Conservation (phyloP, 495 filamentous ascomycete genomes). For the Aspergillus homomorphus region DNA sequence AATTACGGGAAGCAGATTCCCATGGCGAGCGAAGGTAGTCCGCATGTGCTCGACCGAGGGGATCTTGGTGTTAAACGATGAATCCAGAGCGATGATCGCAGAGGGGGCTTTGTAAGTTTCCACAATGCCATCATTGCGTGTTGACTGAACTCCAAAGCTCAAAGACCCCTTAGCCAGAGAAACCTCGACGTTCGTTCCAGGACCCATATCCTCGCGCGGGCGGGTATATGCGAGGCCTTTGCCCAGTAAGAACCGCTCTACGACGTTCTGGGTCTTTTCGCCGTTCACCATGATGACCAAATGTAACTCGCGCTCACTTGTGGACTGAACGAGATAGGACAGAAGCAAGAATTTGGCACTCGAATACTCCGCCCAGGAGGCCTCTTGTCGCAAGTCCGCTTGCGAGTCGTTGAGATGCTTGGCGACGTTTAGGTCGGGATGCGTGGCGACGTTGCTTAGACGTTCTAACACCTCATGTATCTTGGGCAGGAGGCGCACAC, state of each 20-base stretch:
- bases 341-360: conserved; percentile 59
- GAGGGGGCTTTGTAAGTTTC: conserved; percentile 42
- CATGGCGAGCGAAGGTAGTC: conserved; percentile 40
- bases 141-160: conserved; percentile 49
- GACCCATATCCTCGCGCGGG: conserved; percentile 38
- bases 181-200: conserved; percentile 30
- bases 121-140: conserved; percentile 35
- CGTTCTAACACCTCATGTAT: conserved; percentile 40
- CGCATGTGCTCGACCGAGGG: conserved; percentile 41
- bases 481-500: conserved; percentile 22
- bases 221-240: conserved; percentile 44
- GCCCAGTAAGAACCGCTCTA: conserved; percentile 52
- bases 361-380: conserved; percentile 53
- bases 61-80: conserved; percentile 42
- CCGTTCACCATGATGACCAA: conserved; percentile 45
- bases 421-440: conserved; percentile 52
- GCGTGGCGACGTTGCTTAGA: conserved; percentile 48
- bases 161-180: conserved; percentile 37
- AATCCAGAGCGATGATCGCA: conserved; percentile 53
- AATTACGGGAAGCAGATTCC: conserved; percentile 47
- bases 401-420: conserved; percentile 35
- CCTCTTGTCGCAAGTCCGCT: conserved; percentile 41
- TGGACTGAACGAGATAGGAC: conserved; percentile 46
- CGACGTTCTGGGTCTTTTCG: conserved; percentile 42
- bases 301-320: conserved; percentile 40